Evolutionary conservation across 208 protist genomes (phyloP), one percentile per base, ranked within the genome.

Genomic region (Leishmania arabica): DNA sequence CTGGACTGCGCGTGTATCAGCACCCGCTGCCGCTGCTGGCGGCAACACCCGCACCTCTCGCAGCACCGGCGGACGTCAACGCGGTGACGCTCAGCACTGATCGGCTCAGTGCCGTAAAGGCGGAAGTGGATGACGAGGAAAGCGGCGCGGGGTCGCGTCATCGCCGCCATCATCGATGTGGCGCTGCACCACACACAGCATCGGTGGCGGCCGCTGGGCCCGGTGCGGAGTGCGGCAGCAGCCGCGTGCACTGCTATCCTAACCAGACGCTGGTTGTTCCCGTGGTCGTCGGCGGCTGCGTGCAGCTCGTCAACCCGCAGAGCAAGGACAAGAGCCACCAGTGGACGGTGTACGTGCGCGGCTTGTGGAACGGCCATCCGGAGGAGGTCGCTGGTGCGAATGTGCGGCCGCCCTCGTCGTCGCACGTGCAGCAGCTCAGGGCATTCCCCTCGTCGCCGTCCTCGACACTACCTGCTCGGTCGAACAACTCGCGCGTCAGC

Each of bases 281-380:
- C 9, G 49, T 97, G 56, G 85, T 97, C 31, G 94, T 95, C 40
- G 91, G 92, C 74, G 90, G 91, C 71, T 90, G 88, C 74, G 90
- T 93, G 66, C 85, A 88, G 65, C 89, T 95, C 37, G 81, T 94
- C 40, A 90, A 93, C 75, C 85, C 82, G 34, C 91, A 93, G 54
- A 93, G 85, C 84, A 84, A 89, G 31, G 89, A 96, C 62, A 90
- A 90, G 76, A 95, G 91, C 82, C 92, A 96, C 58, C 82, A 86
- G 69, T 97, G 94, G 93, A 96, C 92, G 19, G 94, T 97, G n/a
- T 97, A 97, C 82, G 85, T 97, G 56, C 94, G 94, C 27, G 94
- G 94, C 2, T 77, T 97, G 37, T 92, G 91, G 86, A 94, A 95
- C 73, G 91, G 88, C 11, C 71, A 90, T 65, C 85, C 85, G 5